Base-by-base conservation (phyloP, 805 yeast species). In the Blastobotrys mokoenaii region DNA sequence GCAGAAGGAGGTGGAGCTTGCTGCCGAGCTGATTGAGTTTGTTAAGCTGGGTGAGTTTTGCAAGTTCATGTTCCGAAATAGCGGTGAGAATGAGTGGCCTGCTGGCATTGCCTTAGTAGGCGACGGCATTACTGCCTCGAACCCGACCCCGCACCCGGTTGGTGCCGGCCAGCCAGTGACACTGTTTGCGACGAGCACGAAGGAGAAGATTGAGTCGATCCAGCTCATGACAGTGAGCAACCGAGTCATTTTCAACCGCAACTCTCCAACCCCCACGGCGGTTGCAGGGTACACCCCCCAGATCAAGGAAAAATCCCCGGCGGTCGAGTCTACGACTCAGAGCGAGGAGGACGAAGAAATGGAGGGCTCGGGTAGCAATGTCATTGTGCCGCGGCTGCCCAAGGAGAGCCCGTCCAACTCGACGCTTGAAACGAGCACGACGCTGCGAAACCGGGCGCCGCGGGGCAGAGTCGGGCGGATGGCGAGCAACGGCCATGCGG, bases 301-400 rank as follows among this genome's bases (percentile, higher is more conserved):
- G 5, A 17, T 6, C 20, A 16, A 10, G 16, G 20, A 34, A 6
- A 9, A 32, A 9, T 15, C 14, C 6, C 14, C 14, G 35, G 12
- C 38, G 20, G 22, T 34, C 5, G 38, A 34, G 10, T 34, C 38
- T 5, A 5, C 27, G 4, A 22, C 27, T 22, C 27, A 22, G 27
- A 8, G 27, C 27, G 27, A 22, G 8, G 8, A 8, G 7, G 27
- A 22, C 27, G 27, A 22, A 8, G 27, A 22, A 8, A 22, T 22
- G 27, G 27, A 22, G 8, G 27, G 27, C 27, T 22, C 27, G 8
- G 27, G 27, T 8, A 15, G 22, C 20, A 10, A 16, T 5, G 46
- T 46, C n/a, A 41, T 41, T 15, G 12, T 46, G n/a, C 48, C 48
- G 32, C 34, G 33, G 18, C 42, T 46, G 3, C 46, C 45, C 10